Evolutionary conservation across 805 yeast species (phyloP), one percentile per base, ranked within the genome.

Genomic region (Spathaspora arborariae): DNA sequence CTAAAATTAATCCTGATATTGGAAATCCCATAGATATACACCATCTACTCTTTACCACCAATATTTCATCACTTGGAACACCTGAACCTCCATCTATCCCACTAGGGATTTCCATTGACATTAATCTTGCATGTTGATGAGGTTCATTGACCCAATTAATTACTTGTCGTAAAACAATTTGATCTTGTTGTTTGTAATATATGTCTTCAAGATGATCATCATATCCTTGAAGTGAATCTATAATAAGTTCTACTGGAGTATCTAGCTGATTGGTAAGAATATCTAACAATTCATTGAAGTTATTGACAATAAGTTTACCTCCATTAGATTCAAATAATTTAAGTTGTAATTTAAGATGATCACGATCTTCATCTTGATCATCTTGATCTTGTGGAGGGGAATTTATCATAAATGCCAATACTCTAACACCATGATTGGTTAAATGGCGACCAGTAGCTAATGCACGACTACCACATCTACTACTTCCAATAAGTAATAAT

Each of bases 171-270:
- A 78, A 71, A 19, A 56, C 55, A 20, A 64, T 56, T 18, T 73
- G 52, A 44, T 79, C 83, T 45, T 56, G 53, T 18, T 59, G 63
- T 19, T 63, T 58, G 50, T 66, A 68, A 49, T 59, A 70, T 35
- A 84, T 62, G 59, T 86, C 94, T 26, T 76, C 75, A 44, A 87
- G 64, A 45, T 79, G 85, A 20, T 81, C 78, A 55, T 88, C 94
- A 53, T 80, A 84, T 0, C 96, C 97, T 59, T 87, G 96, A 54
- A 90, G 70, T 1, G 90, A 94, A 62, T 90, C 97, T 16, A 90
- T 58, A 8, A 89, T 77, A 49, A 90, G 70, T 59, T 89, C 96
- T 13, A 87, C 80, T 0, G 96, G 94, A 2, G 88, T 77, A 39
- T 84, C 86, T 35, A 82, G 65, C 47, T 76, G 75, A 60, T 69